phyloP scores from a whole-genome alignment of 768 basidiomycete genomes.

The Boletus rubescentipes region DNA sequence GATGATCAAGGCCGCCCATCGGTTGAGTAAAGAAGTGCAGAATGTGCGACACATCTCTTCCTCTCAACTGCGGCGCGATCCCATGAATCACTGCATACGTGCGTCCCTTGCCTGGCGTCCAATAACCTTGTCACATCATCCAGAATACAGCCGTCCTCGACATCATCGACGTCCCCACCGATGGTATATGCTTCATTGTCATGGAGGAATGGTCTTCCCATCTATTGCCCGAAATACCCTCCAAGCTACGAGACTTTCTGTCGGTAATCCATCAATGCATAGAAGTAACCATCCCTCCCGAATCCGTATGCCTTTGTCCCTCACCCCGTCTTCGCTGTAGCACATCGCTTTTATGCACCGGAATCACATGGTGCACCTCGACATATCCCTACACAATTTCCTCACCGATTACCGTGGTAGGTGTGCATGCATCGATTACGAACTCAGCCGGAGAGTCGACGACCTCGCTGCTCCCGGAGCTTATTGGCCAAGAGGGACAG shows the following conservation, averaged over 20 bases:
- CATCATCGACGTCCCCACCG: conserved; percentile 52
- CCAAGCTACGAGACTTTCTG: conserved; percentile 53
- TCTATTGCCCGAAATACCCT: conserved; percentile 50
- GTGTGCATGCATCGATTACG: conserved; percentile 76
- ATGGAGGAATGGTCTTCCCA: conserved; percentile 82
- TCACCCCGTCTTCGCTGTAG: conserved; percentile 34
- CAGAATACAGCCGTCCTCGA: conserved; percentile 57
- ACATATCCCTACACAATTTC: conserved; percentile 69
- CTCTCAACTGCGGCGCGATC: conserved; percentile 50
- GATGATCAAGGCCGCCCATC: conserved; percentile 68
- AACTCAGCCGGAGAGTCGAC: conserved; percentile 58
- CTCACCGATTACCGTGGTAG: conserved; percentile 62
- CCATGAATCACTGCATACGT: conserved; percentile 81
- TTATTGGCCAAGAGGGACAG: conserved; percentile 52
- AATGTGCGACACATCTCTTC: conserved; percentile 56
- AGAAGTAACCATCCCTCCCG: conserved; percentile 45
- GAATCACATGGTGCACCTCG: conserved; percentile 64
- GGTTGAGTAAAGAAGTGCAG: conserved; percentile 60
- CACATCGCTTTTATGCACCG: conserved; percentile 71
- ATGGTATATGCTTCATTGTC: conserved; percentile 63
- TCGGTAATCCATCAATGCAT: conserved; percentile 63
- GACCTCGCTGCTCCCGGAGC: conserved; percentile 37
- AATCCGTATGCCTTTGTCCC: neutral
- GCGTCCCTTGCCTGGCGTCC: conserved; percentile 28
- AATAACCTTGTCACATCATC: conserved; percentile 6